Conservation (phyloP, 768 basidiomycete genomes). For the Dentipellis fragilis region DNA sequence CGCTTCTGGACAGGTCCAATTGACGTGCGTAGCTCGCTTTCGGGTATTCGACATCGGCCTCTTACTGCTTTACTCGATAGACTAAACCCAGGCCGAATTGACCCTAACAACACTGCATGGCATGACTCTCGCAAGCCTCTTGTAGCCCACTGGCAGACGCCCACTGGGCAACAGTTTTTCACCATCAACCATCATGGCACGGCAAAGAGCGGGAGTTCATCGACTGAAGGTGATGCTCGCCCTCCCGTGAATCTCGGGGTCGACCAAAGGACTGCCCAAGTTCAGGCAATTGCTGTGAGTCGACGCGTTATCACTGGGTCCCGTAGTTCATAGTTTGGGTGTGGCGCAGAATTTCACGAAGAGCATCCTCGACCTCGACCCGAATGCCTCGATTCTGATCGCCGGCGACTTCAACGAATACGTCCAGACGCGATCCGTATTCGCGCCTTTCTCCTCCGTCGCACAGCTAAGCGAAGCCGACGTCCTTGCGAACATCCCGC, state of each 20-base stretch:
- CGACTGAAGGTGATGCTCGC: slow-evolving; percentile 44
- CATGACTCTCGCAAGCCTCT: slow-evolving; percentile 48
- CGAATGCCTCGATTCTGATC: slow-evolving; percentile 38
- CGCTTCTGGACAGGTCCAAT: slow-evolving; percentile 22
- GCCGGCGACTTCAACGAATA: slow-evolving; percentile 60
- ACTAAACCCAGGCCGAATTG: slow-evolving; percentile 53
- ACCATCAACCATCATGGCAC: slow-evolving; percentile 53
- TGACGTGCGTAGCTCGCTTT: slow-evolving; percentile 27
- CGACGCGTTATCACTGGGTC: too few species aligned
- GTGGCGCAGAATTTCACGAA: slow-evolving; percentile 37
- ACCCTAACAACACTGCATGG: slow-evolving; percentile 48
- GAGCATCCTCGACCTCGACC: slow-evolving; percentile 31
- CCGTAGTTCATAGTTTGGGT: background rate
- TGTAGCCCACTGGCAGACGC: slow-evolving; percentile 44
- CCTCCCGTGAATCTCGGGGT: slow-evolving; percentile 47
- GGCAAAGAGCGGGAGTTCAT: slow-evolving; percentile 48
- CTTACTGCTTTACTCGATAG: slow-evolving; percentile 21
- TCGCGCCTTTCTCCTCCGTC: slow-evolving; percentile 29
- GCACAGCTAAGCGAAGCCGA: slow-evolving; percentile 35
- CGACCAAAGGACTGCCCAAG: slow-evolving; percentile 38
- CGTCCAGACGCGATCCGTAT: slow-evolving; percentile 41
- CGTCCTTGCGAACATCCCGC: slow-evolving; percentile 35
- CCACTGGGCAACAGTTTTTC: slow-evolving; percentile 34
- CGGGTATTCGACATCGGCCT: too few species aligned
- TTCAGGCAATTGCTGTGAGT: slow-evolving; percentile 39